Percentiles rank a stretch among this genome's conserved stretches.
phyloP scores from a whole-genome alignment of 23 red algal species.

The Gracilariopsis chorda region DNA sequence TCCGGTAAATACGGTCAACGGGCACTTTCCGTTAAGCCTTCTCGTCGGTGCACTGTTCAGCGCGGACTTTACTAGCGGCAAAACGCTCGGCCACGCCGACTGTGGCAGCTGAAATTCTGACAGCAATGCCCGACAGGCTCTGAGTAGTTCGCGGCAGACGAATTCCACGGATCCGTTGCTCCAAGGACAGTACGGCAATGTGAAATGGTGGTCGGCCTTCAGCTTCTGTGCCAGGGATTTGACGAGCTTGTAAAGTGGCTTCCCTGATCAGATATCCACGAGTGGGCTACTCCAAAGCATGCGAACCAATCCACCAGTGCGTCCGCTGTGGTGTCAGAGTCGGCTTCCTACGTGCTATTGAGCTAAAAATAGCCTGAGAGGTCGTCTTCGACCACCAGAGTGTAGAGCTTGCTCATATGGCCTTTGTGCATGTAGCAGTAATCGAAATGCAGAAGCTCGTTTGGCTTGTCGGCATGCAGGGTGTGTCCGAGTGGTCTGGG shows the following conservation, averaged over 20 bases:
- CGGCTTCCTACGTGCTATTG: neutral
- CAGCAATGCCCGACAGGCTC: neutral
- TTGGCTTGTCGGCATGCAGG: too few relatives aligned
- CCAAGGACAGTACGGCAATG: neutral
- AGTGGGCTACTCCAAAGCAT: neutral
- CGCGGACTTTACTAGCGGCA: too few relatives aligned
- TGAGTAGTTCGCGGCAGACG: neutral
- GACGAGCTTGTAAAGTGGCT: conserved; percentile 7
- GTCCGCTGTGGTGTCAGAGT: neutral
- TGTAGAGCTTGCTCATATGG: neutral
- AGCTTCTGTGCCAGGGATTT: too few relatives aligned
- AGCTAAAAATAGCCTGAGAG: neutral
- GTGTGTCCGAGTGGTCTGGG: too few relatives aligned
- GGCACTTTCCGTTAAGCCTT: too few relatives aligned
- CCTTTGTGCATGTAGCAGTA: neutral
- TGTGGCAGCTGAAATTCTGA: neutral
- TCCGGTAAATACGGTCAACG: too few relatives aligned
- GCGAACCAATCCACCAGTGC: neutral
- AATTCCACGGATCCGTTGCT: neutral
- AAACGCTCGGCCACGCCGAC: neutral
- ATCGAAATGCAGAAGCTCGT: conserved; percentile 23
- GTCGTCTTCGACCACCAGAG: neutral
- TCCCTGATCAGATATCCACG: conserved; percentile 17
- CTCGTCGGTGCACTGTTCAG: too few relatives aligned
- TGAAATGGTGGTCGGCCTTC: too few relatives aligned